Conservation (phyloP, 106 monocot genomes). For the Narthecium ossifragum region DNA sequence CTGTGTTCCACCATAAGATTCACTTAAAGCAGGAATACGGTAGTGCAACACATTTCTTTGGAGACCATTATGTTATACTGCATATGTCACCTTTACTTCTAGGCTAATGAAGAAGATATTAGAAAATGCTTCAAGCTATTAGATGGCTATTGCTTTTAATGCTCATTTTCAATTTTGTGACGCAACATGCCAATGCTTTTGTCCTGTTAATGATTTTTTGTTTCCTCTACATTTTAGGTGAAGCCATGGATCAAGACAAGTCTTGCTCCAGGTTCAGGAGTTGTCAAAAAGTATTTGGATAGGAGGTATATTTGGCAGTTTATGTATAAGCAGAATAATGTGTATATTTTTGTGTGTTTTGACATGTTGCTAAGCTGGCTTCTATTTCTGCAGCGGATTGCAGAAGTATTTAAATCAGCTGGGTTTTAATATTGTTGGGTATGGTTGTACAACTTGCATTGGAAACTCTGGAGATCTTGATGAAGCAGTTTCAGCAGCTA, state of each 20-base stretch:
- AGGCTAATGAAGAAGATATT: no score
- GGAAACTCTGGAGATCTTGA: slow-evolving; percentile 97
- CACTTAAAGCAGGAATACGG: no score
- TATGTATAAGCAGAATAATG: neutral
- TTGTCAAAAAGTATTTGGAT: slow-evolving; percentile 76
- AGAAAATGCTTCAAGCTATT: no score
- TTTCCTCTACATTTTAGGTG: slow-evolving; percentile 34
- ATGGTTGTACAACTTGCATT: slow-evolving; percentile 98
- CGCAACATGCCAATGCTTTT: neutral
- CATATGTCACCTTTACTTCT: no score
- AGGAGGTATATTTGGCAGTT: slow-evolving; percentile 57
- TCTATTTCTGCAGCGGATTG: slow-evolving; percentile 58
- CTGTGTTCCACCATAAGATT: no score
- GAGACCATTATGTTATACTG: no score
- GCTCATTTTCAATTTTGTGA: no score
- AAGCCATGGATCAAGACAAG: slow-evolving; percentile 98
- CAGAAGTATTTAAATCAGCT: slow-evolving; percentile 88
- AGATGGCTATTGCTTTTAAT: no score
- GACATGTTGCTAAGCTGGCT: neutral
- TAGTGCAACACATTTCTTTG: no score
- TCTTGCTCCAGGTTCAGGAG: slow-evolving; percentile 93
- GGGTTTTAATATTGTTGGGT: slow-evolving; percentile 93
- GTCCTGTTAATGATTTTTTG: neutral
- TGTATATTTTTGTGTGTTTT: neutral
- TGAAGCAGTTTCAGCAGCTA: slow-evolving; percentile 75